Percentiles rank a stretch among this genome's conserved stretches.
phyloP scores from a whole-genome alignment of 768 basidiomycete species.

The Lentinus brumalis region DNA sequence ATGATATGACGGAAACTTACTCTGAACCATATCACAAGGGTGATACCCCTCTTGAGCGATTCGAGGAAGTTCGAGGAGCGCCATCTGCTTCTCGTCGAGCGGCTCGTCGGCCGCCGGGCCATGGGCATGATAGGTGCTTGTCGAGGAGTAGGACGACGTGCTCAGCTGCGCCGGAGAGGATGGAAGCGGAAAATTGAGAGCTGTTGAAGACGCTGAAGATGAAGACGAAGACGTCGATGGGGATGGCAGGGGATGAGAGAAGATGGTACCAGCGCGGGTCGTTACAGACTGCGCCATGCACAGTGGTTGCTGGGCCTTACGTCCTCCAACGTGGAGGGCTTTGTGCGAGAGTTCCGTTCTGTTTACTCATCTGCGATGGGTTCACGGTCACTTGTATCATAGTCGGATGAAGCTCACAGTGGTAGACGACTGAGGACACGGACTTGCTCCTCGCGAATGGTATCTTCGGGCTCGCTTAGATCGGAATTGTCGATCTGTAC shows the following conservation, averaged over 20 bases:
- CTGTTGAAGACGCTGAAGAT: background rate
- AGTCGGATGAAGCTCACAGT: no score
- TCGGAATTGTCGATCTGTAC: no score
- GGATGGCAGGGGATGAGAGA: background rate
- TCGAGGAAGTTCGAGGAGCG: slow-evolving; percentile 36
- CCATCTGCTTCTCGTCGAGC: slow-evolving; percentile 11
- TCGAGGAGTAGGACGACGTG: background rate
- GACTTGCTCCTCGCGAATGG: no score
- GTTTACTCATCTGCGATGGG: no score
- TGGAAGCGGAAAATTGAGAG: background rate
- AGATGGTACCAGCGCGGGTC: background rate
- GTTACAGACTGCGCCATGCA: background rate
- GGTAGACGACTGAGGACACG: no score
- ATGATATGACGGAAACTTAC: slow-evolving; percentile 32
- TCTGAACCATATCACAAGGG: slow-evolving; percentile 72
- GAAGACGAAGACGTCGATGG: background rate
- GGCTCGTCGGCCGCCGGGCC: background rate
- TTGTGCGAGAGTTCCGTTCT: background rate
- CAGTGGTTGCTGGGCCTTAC: background rate
- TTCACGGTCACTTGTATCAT: no score
- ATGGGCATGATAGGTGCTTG: background rate
- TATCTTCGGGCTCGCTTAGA: no score
- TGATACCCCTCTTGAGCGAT: slow-evolving; percentile 54
- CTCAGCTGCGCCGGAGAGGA: background rate
- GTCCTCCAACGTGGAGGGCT: background rate